Percentiles rank a stretch among this genome's conserved stretches.
These are phyloP conservation scores for Gardenia jasminoides DNA, from an alignment of 257 asterid species.

Conservation along the genomic window DNA sequence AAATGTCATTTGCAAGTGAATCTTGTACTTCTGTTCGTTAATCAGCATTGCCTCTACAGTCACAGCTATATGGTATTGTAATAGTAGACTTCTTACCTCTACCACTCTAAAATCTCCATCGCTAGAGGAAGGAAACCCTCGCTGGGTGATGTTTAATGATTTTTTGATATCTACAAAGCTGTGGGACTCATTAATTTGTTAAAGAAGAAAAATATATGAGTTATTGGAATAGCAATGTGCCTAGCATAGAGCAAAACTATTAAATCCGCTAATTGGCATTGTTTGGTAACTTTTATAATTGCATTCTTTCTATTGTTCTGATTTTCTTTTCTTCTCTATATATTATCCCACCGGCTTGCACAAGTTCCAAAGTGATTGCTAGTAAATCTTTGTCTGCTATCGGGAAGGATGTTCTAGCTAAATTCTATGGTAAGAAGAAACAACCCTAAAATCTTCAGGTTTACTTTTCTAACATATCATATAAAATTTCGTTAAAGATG, in stretches of 20 bases:
- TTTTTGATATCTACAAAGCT: background rate
- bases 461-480: background rate
- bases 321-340: background rate
- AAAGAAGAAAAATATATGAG: background rate
- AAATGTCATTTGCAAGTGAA: background rate
- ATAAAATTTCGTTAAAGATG: too few species aligned
- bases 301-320: background rate
- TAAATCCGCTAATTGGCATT: too few species aligned
- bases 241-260: too few species aligned
- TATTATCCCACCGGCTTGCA: conserved; percentile 66
- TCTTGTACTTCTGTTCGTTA: background rate
- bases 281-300: too few species aligned
- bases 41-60: too few species aligned
- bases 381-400: conserved; percentile 95
- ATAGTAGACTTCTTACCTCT: background rate
- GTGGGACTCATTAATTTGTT: too few species aligned
- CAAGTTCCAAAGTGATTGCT: conserved; percentile 94
- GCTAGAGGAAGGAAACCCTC: background rate
- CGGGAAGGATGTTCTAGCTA: conserved; percentile 96
- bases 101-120: background rate
- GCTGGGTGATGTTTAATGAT: background rate
- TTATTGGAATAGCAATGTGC: background rate
- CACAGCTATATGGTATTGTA: background rate
- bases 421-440: conserved; percentile 92
- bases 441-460: background rate